phyloP scores from a whole-genome alignment of 164 flowering plant species.

The Annona squamosa region DNA sequence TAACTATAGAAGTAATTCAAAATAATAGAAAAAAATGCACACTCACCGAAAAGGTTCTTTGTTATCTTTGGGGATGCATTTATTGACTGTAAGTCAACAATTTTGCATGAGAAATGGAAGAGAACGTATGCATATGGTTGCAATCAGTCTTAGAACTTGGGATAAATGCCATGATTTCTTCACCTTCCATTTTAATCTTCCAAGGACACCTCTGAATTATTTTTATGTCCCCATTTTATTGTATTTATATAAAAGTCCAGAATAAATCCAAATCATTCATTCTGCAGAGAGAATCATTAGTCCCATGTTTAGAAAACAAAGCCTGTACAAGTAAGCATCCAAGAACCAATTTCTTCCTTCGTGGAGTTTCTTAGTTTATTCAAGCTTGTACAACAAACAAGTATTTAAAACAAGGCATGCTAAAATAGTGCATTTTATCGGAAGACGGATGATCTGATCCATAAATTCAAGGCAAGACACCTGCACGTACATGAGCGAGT shows the following conservation, averaged over 20 bases:
- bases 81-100: not conserved
- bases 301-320: too few relatives aligned
- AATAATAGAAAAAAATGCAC: not conserved
- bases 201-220: too few relatives aligned
- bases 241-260: too few relatives aligned
- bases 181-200: too few relatives aligned
- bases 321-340: not conserved
- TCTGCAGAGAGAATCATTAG: too few relatives aligned
- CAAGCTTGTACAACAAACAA: not conserved
- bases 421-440: not conserved
- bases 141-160: too few relatives aligned
- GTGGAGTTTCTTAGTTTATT: not conserved
- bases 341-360: not conserved
- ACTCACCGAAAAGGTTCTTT: not conserved
- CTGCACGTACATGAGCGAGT: not conserved
- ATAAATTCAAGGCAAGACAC: not conserved
- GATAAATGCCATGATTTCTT: too few relatives aligned
- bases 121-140: not conserved
- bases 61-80: not conserved
- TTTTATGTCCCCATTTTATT: too few relatives aligned
- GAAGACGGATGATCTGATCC: not conserved
- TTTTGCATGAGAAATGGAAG: not conserved
- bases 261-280: too few relatives aligned
- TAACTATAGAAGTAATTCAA: not conserved
- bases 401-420: not conserved